Conservation (phyloP, 306 rosid genomes). For the Quercus gilva region DNA sequence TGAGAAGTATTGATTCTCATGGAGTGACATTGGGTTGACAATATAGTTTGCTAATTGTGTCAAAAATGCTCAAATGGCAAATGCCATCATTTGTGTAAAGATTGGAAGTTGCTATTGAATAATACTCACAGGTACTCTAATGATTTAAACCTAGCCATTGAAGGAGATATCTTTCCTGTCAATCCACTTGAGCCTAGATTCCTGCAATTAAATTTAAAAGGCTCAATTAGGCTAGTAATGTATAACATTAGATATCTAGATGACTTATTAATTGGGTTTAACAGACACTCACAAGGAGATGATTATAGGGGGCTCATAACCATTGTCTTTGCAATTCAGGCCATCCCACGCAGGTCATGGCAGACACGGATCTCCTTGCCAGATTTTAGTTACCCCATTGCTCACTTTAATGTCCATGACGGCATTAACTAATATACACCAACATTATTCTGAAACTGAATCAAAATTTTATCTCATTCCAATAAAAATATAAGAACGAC, state of each 20-base stretch:
- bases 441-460: not conserved
- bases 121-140: not conserved
- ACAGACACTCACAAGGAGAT: constrained; percentile 38
- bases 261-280: not conserved
- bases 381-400: constrained; percentile 29
- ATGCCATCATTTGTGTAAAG: not conserved
- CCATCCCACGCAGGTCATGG: constrained; percentile 46
- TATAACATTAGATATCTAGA: not conserved
- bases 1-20: not conserved
- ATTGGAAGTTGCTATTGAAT: not conserved
- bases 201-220: constrained; percentile 18
- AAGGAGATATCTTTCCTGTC: constrained; percentile 25
- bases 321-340: constrained; percentile 32
- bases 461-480: not conserved
- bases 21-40: not conserved
- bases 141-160: constrained; percentile 23
- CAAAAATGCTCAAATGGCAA: not conserved
- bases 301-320: constrained; percentile 30
- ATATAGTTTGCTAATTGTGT: not conserved
- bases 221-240: not conserved
- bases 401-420: constrained; percentile 28
- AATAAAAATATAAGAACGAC: not conserved
- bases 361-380: constrained; percentile 58
- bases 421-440: constrained; percentile 33
- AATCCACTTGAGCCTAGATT: constrained; percentile 44